A percentile compares a stretch with the other conserved stretches of the same genome.
Evolutionary conservation across 2,329 filamentous ascomycete genomes (phyloP).

Genomic region (Colletotrichum plurivorum): DNA sequence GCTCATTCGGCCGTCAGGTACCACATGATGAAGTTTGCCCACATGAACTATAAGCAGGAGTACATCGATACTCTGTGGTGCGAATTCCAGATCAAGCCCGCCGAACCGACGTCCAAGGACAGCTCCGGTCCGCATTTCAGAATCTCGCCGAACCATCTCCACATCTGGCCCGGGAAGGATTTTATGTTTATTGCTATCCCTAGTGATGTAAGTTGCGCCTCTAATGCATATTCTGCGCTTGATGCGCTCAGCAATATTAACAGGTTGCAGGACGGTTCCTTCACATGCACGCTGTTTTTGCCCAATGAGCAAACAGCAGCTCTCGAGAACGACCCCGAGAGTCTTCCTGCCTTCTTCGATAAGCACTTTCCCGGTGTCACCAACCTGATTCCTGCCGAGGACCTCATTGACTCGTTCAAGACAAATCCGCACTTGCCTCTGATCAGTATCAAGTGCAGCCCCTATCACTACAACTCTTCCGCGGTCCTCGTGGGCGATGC

Average conservation of each 20-base stretch:
- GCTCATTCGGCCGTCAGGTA: slow-evolving; percentile 93
- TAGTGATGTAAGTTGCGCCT: slow-evolving; percentile 63
- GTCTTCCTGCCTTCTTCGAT: slow-evolving; percentile 82
- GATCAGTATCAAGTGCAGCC: slow-evolving; percentile 92
- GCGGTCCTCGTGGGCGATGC: slow-evolving; percentile 93
- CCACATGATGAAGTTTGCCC: slow-evolving; percentile 94
- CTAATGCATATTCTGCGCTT: too few species aligned
- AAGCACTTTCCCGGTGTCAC: slow-evolving; percentile 89
- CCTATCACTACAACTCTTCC: slow-evolving; percentile 84
- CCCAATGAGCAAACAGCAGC: slow-evolving; percentile 77
- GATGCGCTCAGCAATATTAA: not conserved
- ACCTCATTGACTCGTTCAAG: slow-evolving; percentile 81
- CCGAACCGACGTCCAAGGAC: slow-evolving; percentile 56
- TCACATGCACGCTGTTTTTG: slow-evolving; percentile 95
- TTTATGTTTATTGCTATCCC: slow-evolving; percentile 99
- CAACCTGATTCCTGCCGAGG: slow-evolving; percentile 74
- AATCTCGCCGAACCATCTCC: slow-evolving; percentile 92
- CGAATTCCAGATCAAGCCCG: slow-evolving; percentile 85
- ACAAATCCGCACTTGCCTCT: slow-evolving; percentile 91
- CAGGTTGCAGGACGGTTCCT: slow-evolving; percentile 80
- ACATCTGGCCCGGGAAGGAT: slow-evolving; percentile 95
- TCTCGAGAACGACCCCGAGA: slow-evolving; percentile 74
- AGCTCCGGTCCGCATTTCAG: slow-evolving; percentile 67
- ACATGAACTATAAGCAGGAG: slow-evolving; percentile 91
- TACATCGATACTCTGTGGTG: slow-evolving; percentile 99